These are phyloP conservation scores for Pseudomonodictys pantanalensis DNA, from an alignment of 495 filamentous ascomycete genomes.

Conservation along the genomic window DNA sequence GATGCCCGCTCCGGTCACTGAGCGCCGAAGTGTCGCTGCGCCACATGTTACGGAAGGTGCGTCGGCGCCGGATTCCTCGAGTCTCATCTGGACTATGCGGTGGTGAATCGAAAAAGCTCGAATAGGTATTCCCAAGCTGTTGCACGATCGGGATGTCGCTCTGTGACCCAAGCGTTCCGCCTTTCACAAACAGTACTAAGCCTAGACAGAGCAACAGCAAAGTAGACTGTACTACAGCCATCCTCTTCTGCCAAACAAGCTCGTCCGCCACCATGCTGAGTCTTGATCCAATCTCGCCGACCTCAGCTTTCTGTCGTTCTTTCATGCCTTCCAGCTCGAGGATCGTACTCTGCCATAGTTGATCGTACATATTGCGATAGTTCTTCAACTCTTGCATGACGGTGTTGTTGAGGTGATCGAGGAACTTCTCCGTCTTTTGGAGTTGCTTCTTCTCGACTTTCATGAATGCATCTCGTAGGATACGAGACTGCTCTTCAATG, in stretches of 20 bases:
- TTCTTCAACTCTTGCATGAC: conserved; percentile 80
- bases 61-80: conserved; percentile 21
- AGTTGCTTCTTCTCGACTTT: conserved; percentile 89
- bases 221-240: conserved; percentile 83
- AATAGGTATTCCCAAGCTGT: conserved; percentile 40
- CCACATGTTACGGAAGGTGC: conserved; percentile 30
- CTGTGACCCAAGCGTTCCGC: conserved; percentile 43
- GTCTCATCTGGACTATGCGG: conserved; percentile 49
- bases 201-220: conserved; percentile 84
- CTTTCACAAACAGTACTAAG: conserved; percentile 74
- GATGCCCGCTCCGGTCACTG: conserved; percentile 35
- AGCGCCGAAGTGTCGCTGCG: conserved; percentile 27
- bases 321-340: conserved; percentile 86
- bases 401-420: conserved; percentile 79
- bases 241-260: conserved; percentile 91
- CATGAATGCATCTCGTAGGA: conserved; percentile 84
- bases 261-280: conserved; percentile 88
- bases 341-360: conserved; percentile 92
- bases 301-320: conserved; percentile 73
- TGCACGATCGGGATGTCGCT: conserved; percentile 58
- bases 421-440: conserved; percentile 73
- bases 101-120: conserved; percentile 45
- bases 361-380: conserved; percentile 84
- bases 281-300: conserved; percentile 74
- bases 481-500: conserved; percentile 91